phyloP scores from a whole-genome alignment of 805 yeast species.

The Huiozyma naganishii region DNA sequence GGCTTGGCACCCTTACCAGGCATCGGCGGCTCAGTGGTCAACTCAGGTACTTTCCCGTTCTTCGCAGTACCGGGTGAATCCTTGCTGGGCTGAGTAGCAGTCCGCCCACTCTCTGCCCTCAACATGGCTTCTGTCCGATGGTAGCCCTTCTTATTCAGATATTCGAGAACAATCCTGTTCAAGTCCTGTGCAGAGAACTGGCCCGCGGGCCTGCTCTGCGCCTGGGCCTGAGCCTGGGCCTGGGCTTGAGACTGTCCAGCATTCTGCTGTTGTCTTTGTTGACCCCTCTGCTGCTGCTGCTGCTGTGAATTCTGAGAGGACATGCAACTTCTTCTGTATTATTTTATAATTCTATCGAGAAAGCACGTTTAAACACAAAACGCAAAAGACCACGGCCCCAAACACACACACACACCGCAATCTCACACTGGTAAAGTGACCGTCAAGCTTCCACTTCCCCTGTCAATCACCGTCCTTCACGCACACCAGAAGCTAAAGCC shows the following conservation, averaged over 20 bases:
- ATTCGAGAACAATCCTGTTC: conserved; percentile 85
- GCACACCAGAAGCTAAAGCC: too few species aligned
- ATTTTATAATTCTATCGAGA: too few species aligned
- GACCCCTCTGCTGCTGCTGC: conserved; percentile 3
- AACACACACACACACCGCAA: too few species aligned
- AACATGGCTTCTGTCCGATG: conserved; percentile 90
- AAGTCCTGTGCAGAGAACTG: conserved; percentile 70
- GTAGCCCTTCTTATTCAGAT: conserved; percentile 86
- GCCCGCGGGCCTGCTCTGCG: conserved; percentile 11
- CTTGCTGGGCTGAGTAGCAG: conserved; percentile 40
- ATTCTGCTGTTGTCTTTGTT: background rate
- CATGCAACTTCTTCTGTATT: background rate
- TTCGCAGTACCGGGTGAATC: conserved; percentile 39
- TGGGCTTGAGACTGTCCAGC: conserved; percentile 1
- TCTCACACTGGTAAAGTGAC: too few species aligned
- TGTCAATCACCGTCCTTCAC: too few species aligned
- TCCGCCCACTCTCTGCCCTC: conserved; percentile 70
- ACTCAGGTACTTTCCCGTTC: conserved; percentile 27
- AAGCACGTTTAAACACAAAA: too few species aligned
- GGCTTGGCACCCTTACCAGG: conserved; percentile 20
- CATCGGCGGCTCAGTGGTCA: conserved; percentile 25
- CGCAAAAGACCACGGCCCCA: too few species aligned
- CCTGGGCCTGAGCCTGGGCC: conserved; percentile 1
- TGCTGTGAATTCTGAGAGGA: conserved; percentile 3
- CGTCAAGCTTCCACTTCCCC: too few species aligned